Evolutionary conservation across 2,329 filamentous ascomycete genomes (phyloP).

Genomic region (Aotearoamyces nothofagi): DNA sequence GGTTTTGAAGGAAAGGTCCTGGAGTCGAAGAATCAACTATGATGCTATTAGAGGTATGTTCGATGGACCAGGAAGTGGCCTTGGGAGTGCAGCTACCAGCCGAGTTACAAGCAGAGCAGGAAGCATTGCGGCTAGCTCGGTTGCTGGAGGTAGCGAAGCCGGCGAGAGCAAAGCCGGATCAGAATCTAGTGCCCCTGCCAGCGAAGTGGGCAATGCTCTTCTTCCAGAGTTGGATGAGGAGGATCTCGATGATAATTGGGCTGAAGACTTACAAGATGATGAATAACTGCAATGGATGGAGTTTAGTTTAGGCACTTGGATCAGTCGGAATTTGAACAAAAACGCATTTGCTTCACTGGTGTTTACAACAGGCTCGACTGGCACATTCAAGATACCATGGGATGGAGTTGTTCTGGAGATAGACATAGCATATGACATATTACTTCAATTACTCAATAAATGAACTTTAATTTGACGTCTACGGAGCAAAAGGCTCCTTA

Average conservation of each 20-base stretch:
- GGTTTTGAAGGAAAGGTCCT: conserved; percentile 51
- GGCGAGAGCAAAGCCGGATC: conserved; percentile 1
- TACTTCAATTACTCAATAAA: too few relatives aligned
- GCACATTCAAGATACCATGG: too few relatives aligned
- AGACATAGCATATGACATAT: too few relatives aligned
- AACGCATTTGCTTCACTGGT: too few relatives aligned
- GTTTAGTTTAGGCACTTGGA: too few relatives aligned
- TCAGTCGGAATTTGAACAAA: too few relatives aligned
- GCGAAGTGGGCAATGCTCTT: conserved; percentile 1
- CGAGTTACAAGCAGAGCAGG: conserved; percentile 29
- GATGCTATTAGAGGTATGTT: conserved; percentile 44
- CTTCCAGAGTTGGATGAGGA: conserved; percentile 15
- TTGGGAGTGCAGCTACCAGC: conserved; percentile 31
- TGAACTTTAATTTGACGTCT: too few relatives aligned
- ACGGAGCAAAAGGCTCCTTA: too few relatives aligned
- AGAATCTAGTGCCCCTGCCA: background rate
- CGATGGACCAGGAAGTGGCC: conserved; percentile 26
- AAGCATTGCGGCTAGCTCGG: conserved; percentile 15
- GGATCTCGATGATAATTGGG: conserved; percentile 10
- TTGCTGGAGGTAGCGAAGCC: background rate
- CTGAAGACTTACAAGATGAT: background rate
- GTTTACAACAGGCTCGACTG: too few relatives aligned
- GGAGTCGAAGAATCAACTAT: conserved; percentile 66
- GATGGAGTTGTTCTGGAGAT: too few relatives aligned
- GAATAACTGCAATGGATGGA: too few relatives aligned